These are phyloP conservation scores for Rutstroemia sp. DNA, from an alignment of 2,329 filamentous ascomycete genomes.

Conservation along the genomic window DNA sequence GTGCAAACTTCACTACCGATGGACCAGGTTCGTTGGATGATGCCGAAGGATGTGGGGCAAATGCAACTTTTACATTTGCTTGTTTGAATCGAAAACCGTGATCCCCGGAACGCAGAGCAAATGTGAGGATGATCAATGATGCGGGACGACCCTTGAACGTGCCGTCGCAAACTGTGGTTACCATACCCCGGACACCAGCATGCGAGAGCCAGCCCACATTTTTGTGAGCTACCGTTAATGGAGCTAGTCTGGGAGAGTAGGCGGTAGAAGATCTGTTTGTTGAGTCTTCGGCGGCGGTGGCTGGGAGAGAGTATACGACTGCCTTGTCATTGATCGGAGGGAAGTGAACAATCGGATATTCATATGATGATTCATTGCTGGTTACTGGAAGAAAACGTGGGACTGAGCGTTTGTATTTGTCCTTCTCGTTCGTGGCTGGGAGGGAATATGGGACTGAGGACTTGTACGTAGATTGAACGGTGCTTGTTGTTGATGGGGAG, in stretches of 20 bases:
- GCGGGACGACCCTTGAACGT: constrained; percentile 11
- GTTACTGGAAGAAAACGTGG: too few species aligned
- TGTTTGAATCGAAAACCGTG: constrained; percentile 16
- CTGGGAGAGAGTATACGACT: too few species aligned
- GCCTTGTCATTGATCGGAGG: too few species aligned
- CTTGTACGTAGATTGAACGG: too few species aligned
- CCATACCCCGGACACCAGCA: constrained; percentile 14
- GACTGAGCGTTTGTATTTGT: too few species aligned
- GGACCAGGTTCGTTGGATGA: background rate
- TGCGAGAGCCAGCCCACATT: constrained; percentile 39
- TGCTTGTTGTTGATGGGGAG: too few species aligned
- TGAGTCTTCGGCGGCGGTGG: too few species aligned
- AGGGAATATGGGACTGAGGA: too few species aligned
- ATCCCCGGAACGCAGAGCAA: constrained; percentile 25
- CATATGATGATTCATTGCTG: too few species aligned
- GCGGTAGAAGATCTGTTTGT: background rate
- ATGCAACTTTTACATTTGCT: constrained; percentile 12
- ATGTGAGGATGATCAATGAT: constrained; percentile 12
- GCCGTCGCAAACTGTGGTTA: constrained; percentile 14
- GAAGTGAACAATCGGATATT: too few species aligned
- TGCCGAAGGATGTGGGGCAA: constrained; percentile 9
- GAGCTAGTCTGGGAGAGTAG: background rate
- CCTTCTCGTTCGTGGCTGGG: too few species aligned
- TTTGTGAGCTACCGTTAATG: constrained; percentile 35
- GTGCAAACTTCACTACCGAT: constrained; percentile 12